A percentile compares a stretch with the other conserved stretches of the same genome.
phyloP scores from a whole-genome alignment of 345 rosid genomes.

The Citrus medica region DNA sequence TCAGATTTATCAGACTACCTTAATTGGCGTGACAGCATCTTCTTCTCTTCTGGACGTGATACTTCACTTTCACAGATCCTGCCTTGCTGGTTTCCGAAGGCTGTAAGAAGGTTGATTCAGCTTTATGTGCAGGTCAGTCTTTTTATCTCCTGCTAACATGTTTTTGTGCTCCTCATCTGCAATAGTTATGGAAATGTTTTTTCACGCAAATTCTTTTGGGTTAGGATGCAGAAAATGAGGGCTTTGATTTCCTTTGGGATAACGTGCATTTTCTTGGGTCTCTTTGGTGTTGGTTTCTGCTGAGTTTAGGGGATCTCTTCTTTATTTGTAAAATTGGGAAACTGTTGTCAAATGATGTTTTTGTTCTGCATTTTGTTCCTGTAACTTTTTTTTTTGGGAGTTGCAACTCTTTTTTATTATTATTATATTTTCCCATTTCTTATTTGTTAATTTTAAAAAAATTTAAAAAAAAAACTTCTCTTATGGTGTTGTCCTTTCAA shows the following conservation, averaged over 20 bases:
- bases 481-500: conserved; percentile 1
- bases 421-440: background rate
- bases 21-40: conserved; percentile 85
- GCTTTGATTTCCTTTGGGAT: background rate
- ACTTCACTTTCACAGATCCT: conserved; percentile 93
- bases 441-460: no score
- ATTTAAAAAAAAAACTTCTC: background rate
- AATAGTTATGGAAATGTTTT: no score
- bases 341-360: background rate
- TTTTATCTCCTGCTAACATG: conserved; percentile 6
- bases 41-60: conserved; percentile 84
- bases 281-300: background rate
- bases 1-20: conserved; percentile 76
- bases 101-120: conserved; percentile 84
- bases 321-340: background rate
- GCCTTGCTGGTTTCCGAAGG: conserved; percentile 97
- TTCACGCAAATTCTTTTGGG: background rate
- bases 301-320: background rate
- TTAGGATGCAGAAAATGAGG: background rate
- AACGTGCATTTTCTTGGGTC: background rate
- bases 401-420: background rate
- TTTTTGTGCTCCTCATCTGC: conserved; percentile 4
- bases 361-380: background rate
- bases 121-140: conserved; percentile 79
- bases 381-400: background rate